Percentiles rank a stretch among this genome's conserved stretches.
Conservation (phyloP, 208 protist species). For the Acanthamoeba sp. region DNA sequence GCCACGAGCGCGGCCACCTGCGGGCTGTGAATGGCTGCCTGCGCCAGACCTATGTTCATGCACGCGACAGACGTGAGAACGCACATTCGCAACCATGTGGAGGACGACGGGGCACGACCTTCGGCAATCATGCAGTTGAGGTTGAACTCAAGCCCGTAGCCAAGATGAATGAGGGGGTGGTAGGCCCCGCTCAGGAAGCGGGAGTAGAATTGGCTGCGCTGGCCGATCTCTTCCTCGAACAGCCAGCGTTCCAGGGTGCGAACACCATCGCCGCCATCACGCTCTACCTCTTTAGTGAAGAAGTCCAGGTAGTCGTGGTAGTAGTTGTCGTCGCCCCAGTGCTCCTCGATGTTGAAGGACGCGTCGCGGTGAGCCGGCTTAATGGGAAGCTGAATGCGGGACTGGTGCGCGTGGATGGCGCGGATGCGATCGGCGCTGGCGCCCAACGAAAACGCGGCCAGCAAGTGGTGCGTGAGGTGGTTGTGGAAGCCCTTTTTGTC, state of each 20-base stretch:
- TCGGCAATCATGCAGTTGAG: conserved; percentile 59
- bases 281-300: background rate
- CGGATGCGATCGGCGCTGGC: background rate
- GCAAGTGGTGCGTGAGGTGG: conserved; percentile 41
- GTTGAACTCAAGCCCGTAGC: conserved; percentile 37
- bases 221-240: conserved; percentile 6
- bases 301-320: conserved; percentile 52
- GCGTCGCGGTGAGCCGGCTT: background rate
- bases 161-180: conserved; percentile 14
- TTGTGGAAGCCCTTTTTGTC: conserved; percentile 24
- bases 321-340: conserved; percentile 54
- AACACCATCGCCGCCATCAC: background rate
- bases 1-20: background rate
- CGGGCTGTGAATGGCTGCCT: background rate
- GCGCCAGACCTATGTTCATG: background rate
- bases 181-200: conserved; percentile 11
- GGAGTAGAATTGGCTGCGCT: conserved; percentile 2
- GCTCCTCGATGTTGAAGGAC: background rate
- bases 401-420: conserved; percentile 24
- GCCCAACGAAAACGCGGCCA: conserved; percentile 30
- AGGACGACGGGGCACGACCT: background rate
- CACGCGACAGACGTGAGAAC: background rate
- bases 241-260: conserved; percentile 15
- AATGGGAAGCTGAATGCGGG: background rate
- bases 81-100: background rate